Evolutionary conservation across 116 monocot genomes (phyloP).

Genomic region (Trichopus zeylanicus): DNA sequence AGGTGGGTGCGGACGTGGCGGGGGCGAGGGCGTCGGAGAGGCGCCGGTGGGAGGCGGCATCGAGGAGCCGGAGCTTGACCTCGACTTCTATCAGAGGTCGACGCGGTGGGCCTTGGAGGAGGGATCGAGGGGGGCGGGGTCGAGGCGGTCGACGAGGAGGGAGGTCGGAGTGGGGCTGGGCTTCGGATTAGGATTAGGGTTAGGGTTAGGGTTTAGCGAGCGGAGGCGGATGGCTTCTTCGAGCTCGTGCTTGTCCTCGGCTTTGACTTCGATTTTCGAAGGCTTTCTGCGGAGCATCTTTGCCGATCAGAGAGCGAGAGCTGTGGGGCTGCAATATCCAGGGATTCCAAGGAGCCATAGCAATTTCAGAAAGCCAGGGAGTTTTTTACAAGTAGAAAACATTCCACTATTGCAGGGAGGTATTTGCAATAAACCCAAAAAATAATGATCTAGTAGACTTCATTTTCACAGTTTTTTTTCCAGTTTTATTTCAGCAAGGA

Average conservation of each 20-base stretch:
- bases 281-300: conserved; percentile 64
- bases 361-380: too few species aligned
- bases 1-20: conserved; percentile 69
- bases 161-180: conserved; percentile 16
- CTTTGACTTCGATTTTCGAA: conserved; percentile 55
- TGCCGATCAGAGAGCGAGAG: too few species aligned
- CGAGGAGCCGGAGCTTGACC: conserved; percentile 84
- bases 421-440: too few species aligned
- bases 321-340: too few species aligned
- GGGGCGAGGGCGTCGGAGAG: conserved; percentile 56
- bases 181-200: conserved; percentile 6
- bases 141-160: conserved; percentile 21
- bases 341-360: too few species aligned
- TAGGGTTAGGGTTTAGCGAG: conserved; percentile 1
- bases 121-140: conserved; percentile 31
- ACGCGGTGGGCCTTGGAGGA: conserved; percentile 29
- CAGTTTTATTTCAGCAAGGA: too few species aligned
- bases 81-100: conserved; percentile 74
- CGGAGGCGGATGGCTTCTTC: conserved; percentile 36
- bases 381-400: too few species aligned
- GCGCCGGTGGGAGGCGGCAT: conserved; percentile 67
- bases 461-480: too few species aligned
- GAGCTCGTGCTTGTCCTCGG: conserved; percentile 63
- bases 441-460: too few species aligned
- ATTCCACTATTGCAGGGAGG: too few species aligned